Evolutionary conservation across 805 yeast genomes (phyloP), one percentile per base, ranked within the genome.

Genomic region (Yamadazyma nakazawae): DNA sequence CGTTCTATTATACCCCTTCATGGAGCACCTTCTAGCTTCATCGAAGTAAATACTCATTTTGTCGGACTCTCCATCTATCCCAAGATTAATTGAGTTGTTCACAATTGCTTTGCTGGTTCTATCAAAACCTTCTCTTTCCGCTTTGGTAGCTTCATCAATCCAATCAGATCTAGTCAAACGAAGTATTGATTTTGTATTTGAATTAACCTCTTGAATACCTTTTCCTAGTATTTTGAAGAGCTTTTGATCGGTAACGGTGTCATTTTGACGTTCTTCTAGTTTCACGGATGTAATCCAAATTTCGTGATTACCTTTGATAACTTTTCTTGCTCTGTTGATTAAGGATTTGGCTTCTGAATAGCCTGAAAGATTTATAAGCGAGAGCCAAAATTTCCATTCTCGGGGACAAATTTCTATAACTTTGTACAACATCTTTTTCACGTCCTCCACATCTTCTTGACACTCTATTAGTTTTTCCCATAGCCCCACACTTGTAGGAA

Each of bases 251-350:
- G 69, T 64, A 7, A 68, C 68, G 4, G 64, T 60, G 1, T 64
- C 58, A 47, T 72, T 67, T 55, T 82, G 92, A 21, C 70, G 50
- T 46, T 72, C 77, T 61, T 88, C 95, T 12, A 89, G 58, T 52
- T 81, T 78, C 1, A 82, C 75, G 1, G 89, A 89, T 0, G 82
- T 70, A 2, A 88, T 64, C 92, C 96, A 88, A 1, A 89, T 71
- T 30, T 70, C 70, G 39, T 72, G 63, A 8, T 79, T 70, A 2
- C 71, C 67, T 2, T 75, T 72, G 12, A 84, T 60, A 0, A 63
- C 59, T 45, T 80, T 79, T 51, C 91, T 68, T 0, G 95, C 95
- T 25, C 59, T 63, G 53, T 81, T 81, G 28, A 90, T 64, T 0
- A 80, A 67, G 16, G 64, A 58, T 52, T 78, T 79, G 0, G 91